Evolutionary conservation across 371 early-diverging fungal species (phyloP), one percentile per base, ranked within the genome.

Genomic region (Syncephalastrum sp.): DNA sequence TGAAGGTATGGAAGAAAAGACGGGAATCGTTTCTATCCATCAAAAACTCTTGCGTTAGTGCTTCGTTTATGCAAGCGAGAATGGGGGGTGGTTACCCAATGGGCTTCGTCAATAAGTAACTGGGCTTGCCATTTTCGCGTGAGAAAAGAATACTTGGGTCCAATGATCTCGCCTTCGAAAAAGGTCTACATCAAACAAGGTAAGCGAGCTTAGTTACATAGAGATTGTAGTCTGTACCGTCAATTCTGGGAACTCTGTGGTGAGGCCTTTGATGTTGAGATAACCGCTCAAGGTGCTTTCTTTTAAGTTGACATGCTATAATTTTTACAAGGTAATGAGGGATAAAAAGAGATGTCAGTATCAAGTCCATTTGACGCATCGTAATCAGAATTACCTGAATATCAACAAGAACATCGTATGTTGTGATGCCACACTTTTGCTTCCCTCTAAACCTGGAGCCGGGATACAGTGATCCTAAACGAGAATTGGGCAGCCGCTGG

Each of bases 91-190:
- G 48, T 77, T 81, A 91, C 91, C 94, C 94, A 94, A 59, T 94
- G 94, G 57, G 84, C 77, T 42, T 72, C 63, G 60, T 94, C 94
- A 50, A 85, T 84, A 24, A 64, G 60, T 51, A 87, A 88, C 49
- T 87, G 81, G n/a, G 91, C 91, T 54, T 89, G 89, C 94, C 94
- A 94, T 75, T 90, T 91, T 41, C 87, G 72, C 17, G 95, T 94
- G 41, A 91, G 71, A 61, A 94, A 94, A 1, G 86, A 79, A 53
- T 91, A 74, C 41, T 84, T 76, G 8, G 86, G 85, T 0, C 92
- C 95, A 64, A 94, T 88, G 63, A 93, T 85, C 64, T 91, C 87
- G 48, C 87, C 91, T 57, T 91, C 91, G 64, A 93, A 93, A 64
- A 86, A 93, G 1, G 94, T 94, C 68, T 78, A 63, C 15, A 21